Conservation (phyloP, 2,329 filamentous ascomycete species). For the Chrysoporthe cubensis region DNA sequence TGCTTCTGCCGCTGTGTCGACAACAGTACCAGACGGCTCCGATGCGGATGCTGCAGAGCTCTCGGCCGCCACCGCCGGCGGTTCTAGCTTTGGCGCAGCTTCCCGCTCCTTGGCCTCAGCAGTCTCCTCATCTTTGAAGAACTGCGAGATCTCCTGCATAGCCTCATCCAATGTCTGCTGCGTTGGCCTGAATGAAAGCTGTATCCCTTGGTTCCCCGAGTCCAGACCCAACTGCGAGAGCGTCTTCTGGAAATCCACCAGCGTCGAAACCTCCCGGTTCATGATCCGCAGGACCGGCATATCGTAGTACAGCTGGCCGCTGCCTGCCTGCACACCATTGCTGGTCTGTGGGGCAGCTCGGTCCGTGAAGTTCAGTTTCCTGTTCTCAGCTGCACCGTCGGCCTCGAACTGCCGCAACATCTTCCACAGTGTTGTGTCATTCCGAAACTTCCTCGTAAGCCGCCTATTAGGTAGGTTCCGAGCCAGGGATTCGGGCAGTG, state of each 20-base stretch:
- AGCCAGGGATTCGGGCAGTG: conserved; percentile 75
- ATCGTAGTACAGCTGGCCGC: conserved; percentile 86
- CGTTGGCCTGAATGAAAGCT: conserved; percentile 76
- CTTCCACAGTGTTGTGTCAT: conserved; percentile 86
- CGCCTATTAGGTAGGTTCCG: conserved; percentile 66
- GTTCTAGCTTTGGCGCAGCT: conserved; percentile 15
- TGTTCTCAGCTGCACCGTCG: conserved; percentile 63
- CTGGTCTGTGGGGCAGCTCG: conserved; percentile 71
- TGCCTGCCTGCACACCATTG: conserved; percentile 55
- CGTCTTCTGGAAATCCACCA: conserved; percentile 86
- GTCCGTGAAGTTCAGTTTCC: conserved; percentile 79
- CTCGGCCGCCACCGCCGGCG: conserved; percentile 24
- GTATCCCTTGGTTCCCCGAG: conserved; percentile 77
- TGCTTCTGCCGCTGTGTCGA: background rate
- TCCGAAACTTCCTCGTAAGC: conserved; percentile 83
- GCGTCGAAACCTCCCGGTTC: conserved; percentile 75
- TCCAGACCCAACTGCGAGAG: conserved; percentile 86
- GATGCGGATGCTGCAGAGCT: conserved; percentile 18
- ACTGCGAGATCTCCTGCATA: conserved; percentile 77
- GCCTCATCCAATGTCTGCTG: conserved; percentile 82
- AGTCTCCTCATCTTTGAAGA: conserved; percentile 63
- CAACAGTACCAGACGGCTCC: background rate
- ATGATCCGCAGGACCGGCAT: conserved; percentile 83
- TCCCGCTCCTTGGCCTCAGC: conserved; percentile 30
- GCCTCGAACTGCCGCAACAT: conserved; percentile 89